Evolutionary conservation across 2,329 filamentous ascomycete species (phyloP), one percentile per base, ranked within the genome.

Genomic region (Aspergillus sp.): DNA sequence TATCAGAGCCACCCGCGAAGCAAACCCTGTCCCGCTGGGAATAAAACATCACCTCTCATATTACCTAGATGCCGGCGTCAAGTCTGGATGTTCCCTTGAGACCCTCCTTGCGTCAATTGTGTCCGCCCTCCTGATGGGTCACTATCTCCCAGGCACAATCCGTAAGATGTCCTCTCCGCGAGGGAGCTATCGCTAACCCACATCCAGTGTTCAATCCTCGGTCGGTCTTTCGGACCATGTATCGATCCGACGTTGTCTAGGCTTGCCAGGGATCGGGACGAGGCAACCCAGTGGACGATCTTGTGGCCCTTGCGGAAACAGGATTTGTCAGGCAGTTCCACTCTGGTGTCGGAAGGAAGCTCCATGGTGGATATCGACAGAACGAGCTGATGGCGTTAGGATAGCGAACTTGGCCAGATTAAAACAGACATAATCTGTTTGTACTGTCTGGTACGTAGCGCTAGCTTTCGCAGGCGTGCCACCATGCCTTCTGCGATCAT

Each of bases 81-180:
- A 7, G 17, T 41, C 40, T n/a, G 23, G 50, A 23, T 46, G 55
- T 14, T 10, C 25, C 1, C 41, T 50, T 20, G 19, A 46, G 1
- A 19, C 25, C 19, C 47, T 60, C 1, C 50, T 53, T 6, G 31
- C 46, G n/a, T 58, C 42, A 20, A 59, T 58, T 19, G 45, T 48
- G 9, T 61, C 54, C 1, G 54, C 57, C 2, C 36, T 63, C 4
- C 49, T 63, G 1, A 61, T 65, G 44, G 58, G 65, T 42, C 46
- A 63, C 32, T 66, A 66, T 58, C 20, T 60, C 19, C 58, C 58
- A 2, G 14, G 46, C 14, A 63, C 60, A 36, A 52, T 52, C 14
- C 4, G 49, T 55, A 49, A 32, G 53, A 46, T 23, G 14, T 40
- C 38, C 43, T 19, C 44, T 38, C 43, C 45, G 45, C 17, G 19